phyloP scores from a whole-genome alignment of 305 asterid genomes.

The Andrographis paniculata region DNA sequence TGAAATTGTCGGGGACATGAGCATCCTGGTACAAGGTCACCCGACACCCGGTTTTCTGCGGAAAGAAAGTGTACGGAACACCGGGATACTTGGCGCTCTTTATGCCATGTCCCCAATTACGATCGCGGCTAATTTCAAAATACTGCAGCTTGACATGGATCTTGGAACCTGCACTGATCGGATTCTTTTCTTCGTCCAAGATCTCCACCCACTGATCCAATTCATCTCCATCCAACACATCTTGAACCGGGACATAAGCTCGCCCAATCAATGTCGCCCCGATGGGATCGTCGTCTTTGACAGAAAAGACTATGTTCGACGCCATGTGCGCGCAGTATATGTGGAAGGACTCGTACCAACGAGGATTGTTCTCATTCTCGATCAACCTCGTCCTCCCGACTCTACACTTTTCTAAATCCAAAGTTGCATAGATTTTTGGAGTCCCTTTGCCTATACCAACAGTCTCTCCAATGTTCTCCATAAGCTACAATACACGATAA shows the following conservation, averaged over 20 bases:
- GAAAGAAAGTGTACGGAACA: slow-evolving; percentile 71
- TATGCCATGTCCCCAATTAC: slow-evolving; percentile 74
- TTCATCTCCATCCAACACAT: slow-evolving; percentile 71
- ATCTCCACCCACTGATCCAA: slow-evolving; percentile 81
- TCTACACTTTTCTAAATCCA: slow-evolving; percentile 79
- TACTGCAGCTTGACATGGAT: slow-evolving; percentile 78
- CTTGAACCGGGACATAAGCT: slow-evolving; percentile 68
- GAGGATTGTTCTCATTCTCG: slow-evolving; percentile 58
- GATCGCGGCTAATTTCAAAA: slow-evolving; percentile 63
- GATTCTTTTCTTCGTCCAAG: slow-evolving; percentile 56
- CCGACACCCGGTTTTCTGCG: slow-evolving; percentile 73
- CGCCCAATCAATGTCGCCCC: slow-evolving; percentile 90
- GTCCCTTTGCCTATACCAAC: slow-evolving; percentile 81
- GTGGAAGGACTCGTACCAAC: slow-evolving; percentile 82
- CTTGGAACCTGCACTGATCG: slow-evolving; percentile 53
- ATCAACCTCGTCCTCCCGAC: slow-evolving; percentile 71
- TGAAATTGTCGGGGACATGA: slow-evolving; percentile 63
- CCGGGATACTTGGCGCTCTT: slow-evolving; percentile 65
- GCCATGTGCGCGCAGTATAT: slow-evolving; percentile 79
- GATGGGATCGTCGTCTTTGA: slow-evolving; percentile 78
- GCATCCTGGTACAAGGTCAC: slow-evolving; percentile 81
- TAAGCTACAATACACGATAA: slow-evolving; percentile 55
- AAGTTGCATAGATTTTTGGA: slow-evolving; percentile 63
- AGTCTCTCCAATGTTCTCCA: slow-evolving; percentile 54
- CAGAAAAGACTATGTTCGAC: slow-evolving; percentile 59